Evolutionary conservation across 345 rosid species (phyloP).

Genomic region (Citrus trifoliata): DNA sequence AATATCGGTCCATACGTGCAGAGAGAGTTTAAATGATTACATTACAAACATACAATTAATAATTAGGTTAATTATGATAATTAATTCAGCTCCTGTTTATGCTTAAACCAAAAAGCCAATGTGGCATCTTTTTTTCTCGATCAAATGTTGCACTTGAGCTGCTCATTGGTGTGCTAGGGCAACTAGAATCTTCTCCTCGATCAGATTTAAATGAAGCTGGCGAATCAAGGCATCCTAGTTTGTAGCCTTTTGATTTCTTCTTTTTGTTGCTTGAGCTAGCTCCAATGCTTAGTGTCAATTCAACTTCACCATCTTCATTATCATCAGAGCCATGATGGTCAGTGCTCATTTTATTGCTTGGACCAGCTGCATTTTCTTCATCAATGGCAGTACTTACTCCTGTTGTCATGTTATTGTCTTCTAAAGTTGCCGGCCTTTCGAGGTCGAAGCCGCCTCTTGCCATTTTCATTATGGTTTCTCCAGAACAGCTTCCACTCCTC

Average conservation of each 20-base stretch:
- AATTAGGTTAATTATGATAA: background rate
- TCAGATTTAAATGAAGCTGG: constrained; percentile 30
- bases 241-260: constrained; percentile 3
- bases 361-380: constrained; percentile 25
- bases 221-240: constrained; percentile 18
- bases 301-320: constrained; percentile 42
- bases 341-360: constrained; percentile 23
- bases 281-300: constrained; percentile 74
- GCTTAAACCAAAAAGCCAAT: constrained; percentile 72
- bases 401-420: constrained; percentile 26
- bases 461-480: constrained; percentile 21
- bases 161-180: constrained; percentile 51
- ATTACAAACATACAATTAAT: constrained; percentile 2
- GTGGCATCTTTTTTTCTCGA: constrained; percentile 56
- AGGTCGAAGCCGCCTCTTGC: constrained; percentile 39
- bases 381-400: constrained; percentile 19
- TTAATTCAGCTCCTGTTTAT: constrained; percentile 39
- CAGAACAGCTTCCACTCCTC: constrained; percentile 51
- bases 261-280: constrained; percentile 28
- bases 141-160: constrained; percentile 57
- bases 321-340: constrained; percentile 26
- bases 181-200: constrained; percentile 38
- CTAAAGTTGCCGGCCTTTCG: constrained; percentile 39
- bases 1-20: constrained; percentile 7
- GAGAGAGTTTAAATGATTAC: constrained; percentile 4